Evolutionary conservation across 73 alveolate species (phyloP).

Genomic region (Strombidium stylifer): DNA sequence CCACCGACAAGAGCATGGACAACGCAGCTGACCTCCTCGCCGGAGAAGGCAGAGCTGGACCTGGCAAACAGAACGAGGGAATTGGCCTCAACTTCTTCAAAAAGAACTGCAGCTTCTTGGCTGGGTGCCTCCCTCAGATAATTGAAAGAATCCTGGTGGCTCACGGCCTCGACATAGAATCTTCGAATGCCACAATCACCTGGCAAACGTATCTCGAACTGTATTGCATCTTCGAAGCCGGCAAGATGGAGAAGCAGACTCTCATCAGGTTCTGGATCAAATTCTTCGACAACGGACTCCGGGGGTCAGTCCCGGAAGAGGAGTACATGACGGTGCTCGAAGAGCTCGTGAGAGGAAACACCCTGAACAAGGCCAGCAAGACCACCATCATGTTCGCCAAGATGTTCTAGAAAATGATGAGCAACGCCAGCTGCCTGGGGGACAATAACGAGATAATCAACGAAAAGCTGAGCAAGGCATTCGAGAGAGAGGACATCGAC

Average conservation of each 20-base stretch:
- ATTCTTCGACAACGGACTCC: conserved; percentile 43
- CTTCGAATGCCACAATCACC: conserved; percentile 5
- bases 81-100: conserved; percentile 28
- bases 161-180: conserved; percentile 41
- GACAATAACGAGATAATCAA: conserved; percentile 20
- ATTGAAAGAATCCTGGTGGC: conserved; percentile 26
- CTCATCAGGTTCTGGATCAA: conserved; percentile 54
- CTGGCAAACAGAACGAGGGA: conserved; percentile 8
- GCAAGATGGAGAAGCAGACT: conserved; percentile 27
- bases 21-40: background rate
- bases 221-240: conserved; percentile 53
- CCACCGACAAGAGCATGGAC: background rate
- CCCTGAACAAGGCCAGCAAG: conserved; percentile 39
- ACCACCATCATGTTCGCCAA: conserved; percentile 55
- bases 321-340: conserved; percentile 33
- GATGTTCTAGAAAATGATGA: conserved; percentile 24
- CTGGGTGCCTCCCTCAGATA: conserved; percentile 27
- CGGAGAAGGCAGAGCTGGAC: background rate
- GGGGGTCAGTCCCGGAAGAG: conserved; percentile 23
- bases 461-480: conserved; percentile 14
- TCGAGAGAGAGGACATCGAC: conserved; percentile 22
- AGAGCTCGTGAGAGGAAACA: conserved; percentile 48
- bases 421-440: conserved; percentile 24
- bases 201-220: conserved; percentile 50
- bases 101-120: conserved; percentile 37